Evolutionary conservation across 208 protist genomes (phyloP), one percentile per base, ranked within the genome.

Genomic region (Leishmania mexicana): DNA sequence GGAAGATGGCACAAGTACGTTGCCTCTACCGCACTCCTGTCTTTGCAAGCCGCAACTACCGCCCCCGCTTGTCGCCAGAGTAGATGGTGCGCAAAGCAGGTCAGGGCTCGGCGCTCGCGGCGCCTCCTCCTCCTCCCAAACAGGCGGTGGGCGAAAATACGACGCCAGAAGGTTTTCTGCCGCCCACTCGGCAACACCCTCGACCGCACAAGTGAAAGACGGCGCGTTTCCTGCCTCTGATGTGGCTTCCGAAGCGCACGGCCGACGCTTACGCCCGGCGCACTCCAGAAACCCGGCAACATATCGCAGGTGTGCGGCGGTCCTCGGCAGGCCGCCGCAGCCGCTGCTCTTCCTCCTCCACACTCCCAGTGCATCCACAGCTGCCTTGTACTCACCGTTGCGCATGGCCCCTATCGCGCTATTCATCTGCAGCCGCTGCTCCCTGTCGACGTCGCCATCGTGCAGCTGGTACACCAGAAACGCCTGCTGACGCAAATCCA

Each of bases 401-500:
- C 81, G 70, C 81, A 85, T 80, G 6, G 68, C 51, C 21, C 45
- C 38, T 5, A 85, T 57, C 11, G 76, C 76, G 15, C 71, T 73
- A 38, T 40, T 58, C 81, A 85, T 85, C 45, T 70, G 74, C 60
- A 35, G 42, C 72, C 75, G 79, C 28, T 54, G 65, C 31, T 51
- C 49, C 58, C 73, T 71, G 21, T 77, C 47, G 71, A 85, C 76
- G 8, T 38, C 71, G 17, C 74, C 28, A n/a, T 68, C 71, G 51
- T 85, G 81, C n/a, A 85, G 81, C 71, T 85, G 76, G 71, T 85
- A 85, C 19, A 85, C 81, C 3, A 81, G 24, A 45, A 73, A 73
- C 0, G 31, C 38, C 24, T 78, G 76, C 76, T 74, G 81, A 47
- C 60, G 75, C 70, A 77, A 65, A 64, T 85, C 76, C 81, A 85